phyloP scores from a whole-genome alignment of 176 grass and related monocot species.

The Oryza australiensis region DNA sequence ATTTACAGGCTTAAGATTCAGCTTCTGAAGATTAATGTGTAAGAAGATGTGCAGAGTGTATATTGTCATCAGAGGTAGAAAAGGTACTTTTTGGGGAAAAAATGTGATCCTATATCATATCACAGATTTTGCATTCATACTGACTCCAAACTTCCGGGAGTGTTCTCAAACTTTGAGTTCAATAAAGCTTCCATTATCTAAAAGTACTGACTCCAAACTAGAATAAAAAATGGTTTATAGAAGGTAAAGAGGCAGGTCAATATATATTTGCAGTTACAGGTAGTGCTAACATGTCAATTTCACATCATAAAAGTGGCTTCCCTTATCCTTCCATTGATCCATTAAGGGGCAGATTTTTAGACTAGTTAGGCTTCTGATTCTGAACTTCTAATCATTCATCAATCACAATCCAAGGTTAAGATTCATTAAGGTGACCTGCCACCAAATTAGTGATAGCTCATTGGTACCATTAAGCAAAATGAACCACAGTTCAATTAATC shows the following conservation, averaged over 20 bases:
- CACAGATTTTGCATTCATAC: neutral
- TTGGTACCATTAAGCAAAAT: conserved; percentile 18
- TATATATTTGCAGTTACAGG: too few relatives aligned
- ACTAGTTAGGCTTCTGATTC: conserved; percentile 20
- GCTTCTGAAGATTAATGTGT: neutral
- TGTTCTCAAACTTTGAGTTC: too few relatives aligned
- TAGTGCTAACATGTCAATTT: neutral
- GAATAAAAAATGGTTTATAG: neutral
- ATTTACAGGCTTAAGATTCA: neutral
- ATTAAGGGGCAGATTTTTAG: neutral
- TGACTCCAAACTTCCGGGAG: neutral
- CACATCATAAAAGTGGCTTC: neutral
- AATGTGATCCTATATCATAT: neutral
- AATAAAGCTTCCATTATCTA: too few relatives aligned
- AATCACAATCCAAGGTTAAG: neutral
- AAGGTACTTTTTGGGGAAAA: neutral
- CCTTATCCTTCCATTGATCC: neutral
- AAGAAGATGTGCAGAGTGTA: neutral
- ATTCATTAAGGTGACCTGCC: neutral
- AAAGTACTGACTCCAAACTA: neutral
- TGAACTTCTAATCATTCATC: neutral
- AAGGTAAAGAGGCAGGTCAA: neutral
- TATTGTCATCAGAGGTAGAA: neutral
- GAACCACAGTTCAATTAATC: neutral
- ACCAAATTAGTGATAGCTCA: conserved; percentile 20